phyloP scores from a whole-genome alignment of 345 rosid species.

The Atalantia buxifolia region DNA sequence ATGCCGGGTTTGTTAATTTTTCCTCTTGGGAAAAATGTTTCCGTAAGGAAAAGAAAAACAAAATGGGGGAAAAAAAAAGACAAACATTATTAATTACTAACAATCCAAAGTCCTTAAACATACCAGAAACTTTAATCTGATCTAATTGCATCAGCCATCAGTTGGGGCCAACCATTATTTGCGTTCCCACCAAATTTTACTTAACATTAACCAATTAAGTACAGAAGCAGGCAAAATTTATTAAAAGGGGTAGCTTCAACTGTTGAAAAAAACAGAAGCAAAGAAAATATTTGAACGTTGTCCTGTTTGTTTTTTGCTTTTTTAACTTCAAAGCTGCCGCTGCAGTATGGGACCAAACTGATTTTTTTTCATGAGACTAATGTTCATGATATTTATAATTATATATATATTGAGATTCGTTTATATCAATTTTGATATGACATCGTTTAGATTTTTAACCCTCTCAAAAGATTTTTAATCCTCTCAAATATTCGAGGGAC shows the following conservation, averaged over 20 bases:
- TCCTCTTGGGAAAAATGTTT: background rate
- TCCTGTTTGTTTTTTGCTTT: background rate
- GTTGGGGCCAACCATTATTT: too few species aligned
- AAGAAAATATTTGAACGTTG: too few species aligned
- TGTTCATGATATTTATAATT: too few species aligned
- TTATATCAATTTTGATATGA: too few species aligned
- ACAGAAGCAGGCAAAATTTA: background rate
- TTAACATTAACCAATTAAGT: background rate
- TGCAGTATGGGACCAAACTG: conserved; percentile 2
- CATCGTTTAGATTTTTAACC: too few species aligned
- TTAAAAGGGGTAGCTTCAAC: background rate
- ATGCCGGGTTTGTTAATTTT: background rate
- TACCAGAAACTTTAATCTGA: background rate
- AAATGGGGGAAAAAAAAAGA: too few species aligned
- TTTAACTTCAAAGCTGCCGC: background rate
- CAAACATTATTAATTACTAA: background rate
- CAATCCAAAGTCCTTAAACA: background rate
- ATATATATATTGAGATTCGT: too few species aligned
- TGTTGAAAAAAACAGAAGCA: too few species aligned
- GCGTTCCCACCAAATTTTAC: background rate
- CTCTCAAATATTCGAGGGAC: too few species aligned
- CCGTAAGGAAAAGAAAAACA: background rate
- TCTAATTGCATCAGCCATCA: too few species aligned
- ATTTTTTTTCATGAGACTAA: too few species aligned
- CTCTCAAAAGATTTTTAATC: too few species aligned